Percentiles rank a stretch among this genome's conserved stretches.
Evolutionary conservation across 139 green algal genomes (phyloP).

Genomic region (Chlorella sp.): DNA sequence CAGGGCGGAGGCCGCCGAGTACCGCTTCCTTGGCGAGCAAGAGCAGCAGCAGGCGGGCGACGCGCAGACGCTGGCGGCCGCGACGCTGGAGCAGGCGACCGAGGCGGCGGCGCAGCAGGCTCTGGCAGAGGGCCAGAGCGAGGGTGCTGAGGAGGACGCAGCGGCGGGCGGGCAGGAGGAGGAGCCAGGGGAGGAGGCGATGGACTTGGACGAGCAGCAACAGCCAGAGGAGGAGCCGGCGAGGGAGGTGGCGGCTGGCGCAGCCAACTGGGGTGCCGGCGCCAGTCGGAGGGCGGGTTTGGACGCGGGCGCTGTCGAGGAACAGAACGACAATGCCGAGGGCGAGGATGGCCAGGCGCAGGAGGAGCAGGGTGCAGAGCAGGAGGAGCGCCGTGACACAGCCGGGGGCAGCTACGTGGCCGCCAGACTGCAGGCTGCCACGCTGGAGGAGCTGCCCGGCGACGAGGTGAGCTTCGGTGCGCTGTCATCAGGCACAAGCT

Average conservation of each 20-base stretch:
- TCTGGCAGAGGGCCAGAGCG: not conserved
- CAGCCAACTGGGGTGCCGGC: conserved; percentile 31
- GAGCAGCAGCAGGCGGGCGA: conserved; percentile 38
- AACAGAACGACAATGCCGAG: conserved; percentile 12
- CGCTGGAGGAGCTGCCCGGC: conserved; percentile 21
- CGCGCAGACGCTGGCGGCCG: conserved; percentile 72
- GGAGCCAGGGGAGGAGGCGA: conserved; percentile 12
- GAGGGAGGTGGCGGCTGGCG: conserved; percentile 15
- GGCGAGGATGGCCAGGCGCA: conserved; percentile 19
- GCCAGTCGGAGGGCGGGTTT: conserved; percentile 28
- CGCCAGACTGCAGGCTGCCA: conserved; percentile 23
- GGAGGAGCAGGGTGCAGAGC: conserved; percentile 7
- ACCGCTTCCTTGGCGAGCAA: conserved; percentile 57
- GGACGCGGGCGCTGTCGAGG: not conserved
- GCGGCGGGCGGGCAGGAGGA: conserved; percentile 3
- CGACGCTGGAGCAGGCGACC: conserved; percentile 90
- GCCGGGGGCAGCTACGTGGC: conserved; percentile 26
- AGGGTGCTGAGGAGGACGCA: not conserved
- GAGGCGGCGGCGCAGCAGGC: conserved; percentile 18
- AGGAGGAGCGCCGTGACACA: conserved; percentile 11
- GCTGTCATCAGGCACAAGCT: not conserved
- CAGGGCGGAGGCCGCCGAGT: conserved; percentile 50
- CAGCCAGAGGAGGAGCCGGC: conserved; percentile 8
- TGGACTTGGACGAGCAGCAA: conserved; percentile 27
- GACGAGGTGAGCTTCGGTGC: conserved; percentile 1